Evolutionary conservation across 2,329 filamentous ascomycete genomes (phyloP).

Genomic region (Talaromyces piceae): DNA sequence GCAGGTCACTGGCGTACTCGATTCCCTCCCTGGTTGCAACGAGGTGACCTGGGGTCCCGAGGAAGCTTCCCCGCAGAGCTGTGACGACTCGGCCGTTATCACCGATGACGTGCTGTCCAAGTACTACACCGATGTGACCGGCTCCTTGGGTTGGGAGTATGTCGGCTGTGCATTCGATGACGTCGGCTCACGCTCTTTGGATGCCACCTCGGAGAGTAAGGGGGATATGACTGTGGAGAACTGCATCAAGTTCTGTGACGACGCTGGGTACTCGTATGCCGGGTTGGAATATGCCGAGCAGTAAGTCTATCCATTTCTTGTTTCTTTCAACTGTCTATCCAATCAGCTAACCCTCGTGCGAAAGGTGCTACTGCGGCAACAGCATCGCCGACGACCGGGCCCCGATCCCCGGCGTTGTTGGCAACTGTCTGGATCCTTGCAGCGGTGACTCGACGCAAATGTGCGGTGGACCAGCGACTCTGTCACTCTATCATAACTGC

Average conservation of each 20-base stretch:
- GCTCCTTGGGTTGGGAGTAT: slow-evolving; percentile 47
- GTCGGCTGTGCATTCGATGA: slow-evolving; percentile 54
- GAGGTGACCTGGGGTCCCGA: slow-evolving; percentile 18
- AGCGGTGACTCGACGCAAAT: slow-evolving; percentile 18
- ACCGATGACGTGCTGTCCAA: slow-evolving; percentile 2
- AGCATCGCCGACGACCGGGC: slow-evolving; percentile 7
- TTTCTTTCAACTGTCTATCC: neutral
- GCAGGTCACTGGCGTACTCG: slow-evolving; percentile 16
- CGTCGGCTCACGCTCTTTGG: slow-evolving; percentile 29
- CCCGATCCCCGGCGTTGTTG: slow-evolving; percentile 19
- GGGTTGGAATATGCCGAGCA: slow-evolving; percentile 21
- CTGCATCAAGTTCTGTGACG: slow-evolving; percentile 24
- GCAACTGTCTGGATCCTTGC: slow-evolving; percentile 20
- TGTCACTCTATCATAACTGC: slow-evolving; percentile 22
- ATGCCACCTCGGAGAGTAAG: slow-evolving; percentile 16
- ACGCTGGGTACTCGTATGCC: slow-evolving; percentile 24
- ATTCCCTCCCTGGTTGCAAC: slow-evolving; percentile 20
- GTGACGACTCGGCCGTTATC: slow-evolving; percentile 9
- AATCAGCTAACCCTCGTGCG: neutral
- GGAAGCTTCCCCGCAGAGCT: slow-evolving; percentile 26
- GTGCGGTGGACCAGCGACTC: slow-evolving; percentile 17
- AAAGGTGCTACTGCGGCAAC: slow-evolving; percentile 11
- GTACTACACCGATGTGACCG: slow-evolving; percentile 38
- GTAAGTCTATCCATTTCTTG: neutral
- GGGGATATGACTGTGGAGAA: slow-evolving; percentile 19